phyloP scores from a whole-genome alignment of 2,329 filamentous ascomycete species.

The Penicillium polonicum region DNA sequence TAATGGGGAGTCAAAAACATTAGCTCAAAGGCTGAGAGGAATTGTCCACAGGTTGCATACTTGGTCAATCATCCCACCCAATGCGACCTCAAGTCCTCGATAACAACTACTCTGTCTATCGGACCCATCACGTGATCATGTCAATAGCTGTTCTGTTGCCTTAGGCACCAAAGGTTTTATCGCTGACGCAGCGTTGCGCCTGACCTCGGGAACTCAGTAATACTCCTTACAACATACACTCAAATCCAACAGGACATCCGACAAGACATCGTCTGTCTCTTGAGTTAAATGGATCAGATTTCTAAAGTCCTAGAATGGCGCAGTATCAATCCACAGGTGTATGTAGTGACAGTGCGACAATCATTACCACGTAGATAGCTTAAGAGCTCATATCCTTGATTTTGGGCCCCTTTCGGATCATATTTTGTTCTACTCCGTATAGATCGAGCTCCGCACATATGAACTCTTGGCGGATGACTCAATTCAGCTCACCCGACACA shows the following conservation, averaged over 20 bases:
- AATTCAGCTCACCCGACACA: constrained; percentile 6
- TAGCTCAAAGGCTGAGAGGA: neutral
- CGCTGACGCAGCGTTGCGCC: neutral
- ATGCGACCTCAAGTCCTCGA: neutral
- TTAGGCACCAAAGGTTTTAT: neutral
- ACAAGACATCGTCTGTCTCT: neutral
- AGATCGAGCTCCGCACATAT: constrained; percentile 6
- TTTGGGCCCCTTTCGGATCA: neutral
- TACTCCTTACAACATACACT: too few species aligned
- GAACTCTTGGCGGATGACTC: neutral
- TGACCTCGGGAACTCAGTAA: too few species aligned
- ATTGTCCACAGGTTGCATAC: neutral
- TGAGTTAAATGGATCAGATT: neutral
- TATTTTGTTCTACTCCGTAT: neutral
- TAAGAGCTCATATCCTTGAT: too few species aligned
- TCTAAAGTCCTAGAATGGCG: neutral
- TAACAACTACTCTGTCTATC: neutral
- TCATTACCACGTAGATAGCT: neutral
- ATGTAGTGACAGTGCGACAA: neutral
- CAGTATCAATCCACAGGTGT: neutral
- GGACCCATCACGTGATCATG: neutral
- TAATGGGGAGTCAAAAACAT: neutral
- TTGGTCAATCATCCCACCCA: neutral
- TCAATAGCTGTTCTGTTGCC: neutral
- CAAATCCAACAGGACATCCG: too few species aligned